phyloP scores from a whole-genome alignment of 2,329 filamentous ascomycete genomes.

The Raffaelea ambrosiae region DNA sequence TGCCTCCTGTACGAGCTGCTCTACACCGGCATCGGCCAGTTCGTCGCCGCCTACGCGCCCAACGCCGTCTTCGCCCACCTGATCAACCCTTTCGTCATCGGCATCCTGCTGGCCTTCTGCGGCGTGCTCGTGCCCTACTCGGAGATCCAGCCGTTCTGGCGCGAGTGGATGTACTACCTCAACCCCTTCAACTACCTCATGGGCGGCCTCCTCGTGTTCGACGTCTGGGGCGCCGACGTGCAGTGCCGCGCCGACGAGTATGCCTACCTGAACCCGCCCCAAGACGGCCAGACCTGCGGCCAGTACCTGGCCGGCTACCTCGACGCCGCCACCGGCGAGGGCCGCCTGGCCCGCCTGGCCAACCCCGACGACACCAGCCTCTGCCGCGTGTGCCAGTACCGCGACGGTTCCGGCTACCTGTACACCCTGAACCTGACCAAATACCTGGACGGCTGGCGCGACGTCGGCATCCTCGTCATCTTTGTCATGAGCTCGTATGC shows the following conservation, averaged over 20 bases:
- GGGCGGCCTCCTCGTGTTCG: slow-evolving; percentile 48
- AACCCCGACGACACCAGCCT: slow-evolving; percentile 49
- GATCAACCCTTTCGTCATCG: slow-evolving; percentile 47
- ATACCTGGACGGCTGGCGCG: slow-evolving; percentile 58
- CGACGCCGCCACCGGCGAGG: not conserved
- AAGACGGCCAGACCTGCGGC: slow-evolving; percentile 42
- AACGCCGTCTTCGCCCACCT: slow-evolving; percentile 50
- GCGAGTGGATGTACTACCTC: slow-evolving; percentile 53
- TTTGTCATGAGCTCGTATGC: slow-evolving; percentile 47
- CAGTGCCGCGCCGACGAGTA: slow-evolving; percentile 32
- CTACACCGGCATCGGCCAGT: slow-evolving; percentile 48
- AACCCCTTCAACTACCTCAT: slow-evolving; percentile 56
- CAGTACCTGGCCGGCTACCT: not conserved
- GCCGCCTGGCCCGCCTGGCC: slow-evolving; percentile 32
- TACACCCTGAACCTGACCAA: slow-evolving; percentile 47
- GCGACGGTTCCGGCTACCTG: slow-evolving; percentile 49
- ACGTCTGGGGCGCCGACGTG: slow-evolving; percentile 43
- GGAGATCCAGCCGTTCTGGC: slow-evolving; percentile 59
- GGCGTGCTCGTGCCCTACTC: slow-evolving; percentile 63
- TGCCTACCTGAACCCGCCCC: slow-evolving; percentile 44
- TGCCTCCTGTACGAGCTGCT: slow-evolving; percentile 51
- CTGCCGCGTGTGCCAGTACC: slow-evolving; percentile 55
- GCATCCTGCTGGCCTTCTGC: slow-evolving; percentile 59
- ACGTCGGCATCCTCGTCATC: slow-evolving; percentile 49
- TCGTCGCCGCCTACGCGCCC: slow-evolving; percentile 51